Evolutionary conservation across 2,329 filamentous ascomycete genomes (phyloP), one percentile per base, ranked within the genome.

Genomic region (Talaromyces sp.): DNA sequence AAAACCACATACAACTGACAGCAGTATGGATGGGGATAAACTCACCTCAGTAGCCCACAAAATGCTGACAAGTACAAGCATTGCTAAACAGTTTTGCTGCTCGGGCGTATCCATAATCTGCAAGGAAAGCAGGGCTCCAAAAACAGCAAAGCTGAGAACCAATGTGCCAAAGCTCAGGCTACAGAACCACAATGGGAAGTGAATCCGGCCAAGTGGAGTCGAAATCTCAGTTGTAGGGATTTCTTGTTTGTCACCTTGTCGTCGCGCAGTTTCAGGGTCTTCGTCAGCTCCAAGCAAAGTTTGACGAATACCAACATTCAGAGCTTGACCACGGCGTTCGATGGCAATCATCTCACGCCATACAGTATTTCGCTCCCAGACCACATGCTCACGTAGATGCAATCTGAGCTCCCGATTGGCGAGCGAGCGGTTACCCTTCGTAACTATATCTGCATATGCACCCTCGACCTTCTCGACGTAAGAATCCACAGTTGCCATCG

Each of bases 341-440:
- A 99, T 93, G 48, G 93, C 94, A 70, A 99, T 99, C 85, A 99
- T 94, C 65, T 99, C 94, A 75, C 95, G 82, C 94, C 94, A 99
- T 16, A 99, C 94, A 0, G 94, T 99, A 69, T 99, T 99, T 52
- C 94, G 85, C 72, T 99, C 95, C 95, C 94, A 99, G 0, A 97
- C 93, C 17, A 99, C 92, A 71, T 99, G 94, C 74, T 99, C 95
- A 52, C 94, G 82, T 22, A 99, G 82, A 68, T 99, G 92, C 27
- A 96, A 84, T 49, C 94, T 85, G 52, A 99, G 80, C 68, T 97
- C 94, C 62, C 90, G 87, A 65, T 86, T 90, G 4, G 94, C 92
- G 11, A 88, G 77, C 5, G 82, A 79, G 3, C 88, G 75, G 66
- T 99, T 90, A 27, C 91, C 91, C 37, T 87, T 84, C 0, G 91